Evolutionary conservation across 2,329 filamentous ascomycete species (phyloP).

Genomic region (Dactylonectria estremocensis): DNA sequence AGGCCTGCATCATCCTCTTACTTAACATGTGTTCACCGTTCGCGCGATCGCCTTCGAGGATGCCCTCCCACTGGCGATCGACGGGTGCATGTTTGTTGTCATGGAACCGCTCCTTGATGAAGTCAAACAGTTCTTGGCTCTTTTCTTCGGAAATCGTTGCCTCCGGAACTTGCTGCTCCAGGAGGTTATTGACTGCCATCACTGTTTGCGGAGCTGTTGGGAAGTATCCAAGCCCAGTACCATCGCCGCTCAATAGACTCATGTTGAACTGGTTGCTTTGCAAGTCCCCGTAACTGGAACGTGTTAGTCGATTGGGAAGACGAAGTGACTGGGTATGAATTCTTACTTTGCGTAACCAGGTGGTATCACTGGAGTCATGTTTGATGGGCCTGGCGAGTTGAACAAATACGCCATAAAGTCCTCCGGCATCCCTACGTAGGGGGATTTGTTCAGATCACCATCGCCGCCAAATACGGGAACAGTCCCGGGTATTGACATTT

Average conservation of each 20-base stretch:
- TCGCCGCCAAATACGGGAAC: constrained; percentile 92
- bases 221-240: constrained; percentile 68
- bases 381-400: constrained; percentile 62
- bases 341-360: constrained; percentile 64
- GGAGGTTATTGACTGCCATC: constrained; percentile 90
- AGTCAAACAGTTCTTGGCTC: constrained; percentile 84
- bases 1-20: constrained; percentile 94
- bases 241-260: constrained; percentile 65
- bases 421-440: constrained; percentile 86
- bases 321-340: neutral
- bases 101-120: constrained; percentile 86
- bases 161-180: constrained; percentile 86
- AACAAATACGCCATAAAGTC: constrained; percentile 91
- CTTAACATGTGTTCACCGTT: constrained; percentile 79
- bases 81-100: constrained; percentile 83
- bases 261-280: constrained; percentile 59
- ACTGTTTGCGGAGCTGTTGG: constrained; percentile 79
- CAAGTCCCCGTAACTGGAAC: constrained; percentile 66
- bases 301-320: constrained; percentile 42
- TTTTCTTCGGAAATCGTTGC: constrained; percentile 90
- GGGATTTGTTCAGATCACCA: constrained; percentile 84
- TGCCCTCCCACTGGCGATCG: constrained; percentile 80
- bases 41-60: constrained; percentile 84
- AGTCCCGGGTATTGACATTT: constrained; percentile 75
- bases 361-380: constrained; percentile 63